phyloP scores from a whole-genome alignment of 148 eudicot genomes.

The Nepenthes gracilis region DNA sequence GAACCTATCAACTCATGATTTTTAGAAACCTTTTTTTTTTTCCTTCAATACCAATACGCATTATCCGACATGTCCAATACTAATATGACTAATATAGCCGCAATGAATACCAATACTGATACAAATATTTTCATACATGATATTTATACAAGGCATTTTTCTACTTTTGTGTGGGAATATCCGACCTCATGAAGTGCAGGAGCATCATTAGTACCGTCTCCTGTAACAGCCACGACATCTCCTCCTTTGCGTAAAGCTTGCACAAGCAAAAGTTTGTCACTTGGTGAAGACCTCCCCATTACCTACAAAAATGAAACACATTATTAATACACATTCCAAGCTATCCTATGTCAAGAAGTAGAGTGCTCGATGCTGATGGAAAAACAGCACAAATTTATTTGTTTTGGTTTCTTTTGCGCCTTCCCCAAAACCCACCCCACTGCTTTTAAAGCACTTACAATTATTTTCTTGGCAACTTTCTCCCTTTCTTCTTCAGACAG shows the following conservation, averaged over 20 bases:
- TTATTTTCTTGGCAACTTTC: conserved; percentile 42
- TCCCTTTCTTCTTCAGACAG: conserved; percentile 73
- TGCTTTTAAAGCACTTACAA: conserved; percentile 17
- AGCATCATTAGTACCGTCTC: conserved; percentile 97
- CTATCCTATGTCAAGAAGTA: neutral
- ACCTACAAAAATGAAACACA: conserved; percentile 33
- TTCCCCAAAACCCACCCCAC: neutral
- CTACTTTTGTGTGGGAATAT: neutral
- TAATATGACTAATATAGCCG: no score
- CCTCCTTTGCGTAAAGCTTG: conserved; percentile 76
- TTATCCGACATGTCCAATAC: no score
- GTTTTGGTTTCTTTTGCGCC: no score
- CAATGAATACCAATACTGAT: neutral
- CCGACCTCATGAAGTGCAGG: conserved; percentile 96
- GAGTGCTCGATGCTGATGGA: neutral
- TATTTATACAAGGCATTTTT: neutral
- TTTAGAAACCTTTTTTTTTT: no score
- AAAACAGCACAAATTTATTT: neutral
- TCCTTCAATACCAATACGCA: no score
- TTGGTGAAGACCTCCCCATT: conserved; percentile 98
- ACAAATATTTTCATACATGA: neutral
- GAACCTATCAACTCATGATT: no score
- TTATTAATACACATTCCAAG: neutral
- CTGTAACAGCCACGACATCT: conserved; percentile 92
- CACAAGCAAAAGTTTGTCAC: conserved; percentile 80